Evolutionary conservation across 2,329 filamentous ascomycete species (phyloP), one percentile per base, ranked within the genome.

Genomic region (Cercospora citrullina): DNA sequence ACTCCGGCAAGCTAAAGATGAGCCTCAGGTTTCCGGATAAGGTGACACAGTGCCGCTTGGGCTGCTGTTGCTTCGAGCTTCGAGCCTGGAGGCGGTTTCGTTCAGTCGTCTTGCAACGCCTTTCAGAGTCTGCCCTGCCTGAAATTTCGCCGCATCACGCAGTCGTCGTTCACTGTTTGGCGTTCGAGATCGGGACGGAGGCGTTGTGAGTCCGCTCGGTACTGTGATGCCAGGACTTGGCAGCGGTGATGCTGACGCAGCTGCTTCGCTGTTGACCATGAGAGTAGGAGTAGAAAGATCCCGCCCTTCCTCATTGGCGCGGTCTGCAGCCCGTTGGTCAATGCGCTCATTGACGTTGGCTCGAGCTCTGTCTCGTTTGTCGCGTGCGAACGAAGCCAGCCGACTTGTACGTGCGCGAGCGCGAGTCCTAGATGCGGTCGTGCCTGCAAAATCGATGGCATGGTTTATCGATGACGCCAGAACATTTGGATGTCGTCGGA

Each of bases 371-470:
- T 70, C 69, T 9, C 70, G 63, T n/a, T 68, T 71, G 9, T 73
- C 69, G 45, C 71, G 64, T 30, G 71, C 71, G 26, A 73, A 66
- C 12, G 69, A 64, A 18, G 71, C 71, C 36, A 73, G 60, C 6
- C 70, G 66, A 57, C 71, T 69, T 5, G 66, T 69, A 6, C 68
- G 63, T 14, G 68, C 68, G 10, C 70, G 68, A n/a, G 68, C 68
- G 39, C 71, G 69, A n/a, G 66, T 65, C 33, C 65, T 58, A 36
- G 69, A 68, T 26, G 68, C 71, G 36, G 69, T 72, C 18, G 60
- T 68, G 31, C 68, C 70, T 0, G 71, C 71, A 51, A 73, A 72
- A 53, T 72, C 67, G n/a, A 73, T 67, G n/a, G 70, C 71, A 36
- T 73, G 68, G 36, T 73, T 72, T 59, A 73, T 61, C 12, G 68